Conservation (phyloP, 345 rosid species). For the Murraya paniculata region DNA sequence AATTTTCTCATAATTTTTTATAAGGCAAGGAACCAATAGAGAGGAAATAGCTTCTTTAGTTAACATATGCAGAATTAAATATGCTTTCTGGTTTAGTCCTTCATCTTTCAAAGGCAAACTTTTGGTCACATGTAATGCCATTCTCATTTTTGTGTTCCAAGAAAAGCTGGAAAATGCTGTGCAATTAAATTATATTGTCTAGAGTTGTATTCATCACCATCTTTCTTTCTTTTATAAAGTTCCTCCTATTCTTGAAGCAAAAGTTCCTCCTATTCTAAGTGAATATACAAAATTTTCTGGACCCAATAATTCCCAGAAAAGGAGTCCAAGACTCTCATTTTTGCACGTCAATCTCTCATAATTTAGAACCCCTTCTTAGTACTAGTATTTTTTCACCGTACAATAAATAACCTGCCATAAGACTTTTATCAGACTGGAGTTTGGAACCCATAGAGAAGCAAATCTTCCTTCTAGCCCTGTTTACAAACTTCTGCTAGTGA, state of each 20-base stretch:
- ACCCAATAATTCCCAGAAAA: background rate
- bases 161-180: conserved; percentile 11
- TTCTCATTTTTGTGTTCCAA: background rate
- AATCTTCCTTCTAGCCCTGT: too few species aligned
- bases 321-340: background rate
- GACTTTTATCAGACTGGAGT: too few species aligned
- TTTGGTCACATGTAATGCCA: too few species aligned
- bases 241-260: too few species aligned
- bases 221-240: too few species aligned
- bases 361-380: background rate
- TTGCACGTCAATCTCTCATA: background rate
- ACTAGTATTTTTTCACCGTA: too few species aligned
- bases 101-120: background rate
- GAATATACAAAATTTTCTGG: background rate
- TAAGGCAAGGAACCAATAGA: conserved; percentile 2
- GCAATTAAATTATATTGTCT: conserved; percentile 8
- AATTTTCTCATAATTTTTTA: conserved; percentile 16
- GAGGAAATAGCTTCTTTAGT: conserved; percentile 13
- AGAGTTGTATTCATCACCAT: background rate
- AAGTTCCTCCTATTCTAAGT: too few species aligned
- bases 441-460: background rate
- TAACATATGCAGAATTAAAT: conserved; percentile 8
- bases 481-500: background rate
- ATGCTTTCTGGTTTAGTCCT: background rate
- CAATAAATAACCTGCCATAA: too few species aligned